These are phyloP conservation scores for Hygrophorus russula DNA, from an alignment of 768 basidiomycete genomes.

Conservation along the genomic window DNA sequence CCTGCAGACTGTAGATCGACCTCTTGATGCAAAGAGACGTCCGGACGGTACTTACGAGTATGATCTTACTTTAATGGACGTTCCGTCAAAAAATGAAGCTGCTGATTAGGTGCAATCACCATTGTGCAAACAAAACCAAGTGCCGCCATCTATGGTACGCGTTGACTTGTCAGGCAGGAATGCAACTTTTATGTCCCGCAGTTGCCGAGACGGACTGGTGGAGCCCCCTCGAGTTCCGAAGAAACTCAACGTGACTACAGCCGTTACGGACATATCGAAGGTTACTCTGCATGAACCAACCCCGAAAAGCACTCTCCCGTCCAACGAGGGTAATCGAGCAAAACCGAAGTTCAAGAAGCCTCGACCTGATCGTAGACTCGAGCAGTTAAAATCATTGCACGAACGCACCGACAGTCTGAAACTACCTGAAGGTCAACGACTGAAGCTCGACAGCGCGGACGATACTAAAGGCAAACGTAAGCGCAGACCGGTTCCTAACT, in stretches of 20 bases:
- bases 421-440: slow-evolving; percentile 26
- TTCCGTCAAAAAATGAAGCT: background rate
- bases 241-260: slow-evolving; percentile 8
- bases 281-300: slow-evolving; percentile 3
- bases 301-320: no score
- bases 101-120: slow-evolving; percentile 59
- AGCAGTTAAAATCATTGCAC: slow-evolving; percentile 32
- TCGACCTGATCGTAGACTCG: slow-evolving; percentile 19
- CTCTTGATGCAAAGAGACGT: slow-evolving; percentile 24
- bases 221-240: slow-evolving; percentile 31
- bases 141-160: slow-evolving; percentile 72
- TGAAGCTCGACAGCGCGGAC: slow-evolving; percentile 29
- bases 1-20: slow-evolving; percentile 2
- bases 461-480: slow-evolving; percentile 15
- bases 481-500: slow-evolving; percentile 25
- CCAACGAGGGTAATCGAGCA: slow-evolving; percentile 4
- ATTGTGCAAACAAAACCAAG: slow-evolving; percentile 64
- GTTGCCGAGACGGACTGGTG: slow-evolving; percentile 61
- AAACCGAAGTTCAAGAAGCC: slow-evolving; percentile 15
- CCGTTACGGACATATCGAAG: background rate
- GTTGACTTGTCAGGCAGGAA: background rate
- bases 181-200: slow-evolving; percentile 17
- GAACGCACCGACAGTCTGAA: slow-evolving; percentile 27
- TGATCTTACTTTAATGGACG: slow-evolving; percentile 12
- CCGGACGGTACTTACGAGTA: slow-evolving; percentile 59